These are phyloP conservation scores for Colletotrichum theobromicola DNA, from an alignment of 2,329 filamentous ascomycete genomes.

Conservation along the genomic window DNA sequence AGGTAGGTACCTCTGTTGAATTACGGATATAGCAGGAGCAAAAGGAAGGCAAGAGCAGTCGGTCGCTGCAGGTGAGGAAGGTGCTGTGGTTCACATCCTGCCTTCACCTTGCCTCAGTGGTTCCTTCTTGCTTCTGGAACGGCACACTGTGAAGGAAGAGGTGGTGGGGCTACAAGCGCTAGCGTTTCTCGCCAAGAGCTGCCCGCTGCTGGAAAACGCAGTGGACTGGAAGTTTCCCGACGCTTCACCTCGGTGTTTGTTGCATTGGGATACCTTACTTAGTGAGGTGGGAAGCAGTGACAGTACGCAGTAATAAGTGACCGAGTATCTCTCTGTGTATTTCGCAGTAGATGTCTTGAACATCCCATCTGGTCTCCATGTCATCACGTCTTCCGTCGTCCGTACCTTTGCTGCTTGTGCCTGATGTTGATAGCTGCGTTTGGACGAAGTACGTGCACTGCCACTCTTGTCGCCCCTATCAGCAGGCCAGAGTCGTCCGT, in stretches of 20 bases:
- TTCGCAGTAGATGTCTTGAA: background rate
- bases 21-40: background rate
- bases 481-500: background rate
- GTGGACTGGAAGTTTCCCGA: background rate
- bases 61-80: background rate
- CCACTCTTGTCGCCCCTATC: constrained; percentile 4
- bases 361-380: background rate
- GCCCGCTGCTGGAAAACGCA: background rate
- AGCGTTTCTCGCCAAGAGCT: constrained; percentile 18
- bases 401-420: background rate
- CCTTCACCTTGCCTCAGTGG: background rate
- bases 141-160: background rate
- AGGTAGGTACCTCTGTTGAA: too few species aligned
- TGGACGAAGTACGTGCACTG: constrained; percentile 12
- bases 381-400: background rate
- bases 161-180: background rate
- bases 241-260: background rate
- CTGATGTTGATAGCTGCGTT: background rate
- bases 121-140: constrained; percentile 20
- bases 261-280: background rate
- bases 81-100: background rate
- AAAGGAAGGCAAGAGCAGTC: background rate
- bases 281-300: background rate
- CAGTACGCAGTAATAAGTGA: background rate
- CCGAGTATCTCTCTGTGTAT: background rate